Conservation (phyloP, 1,139 yeast species). For the Scheffersomyces insectosa region DNA sequence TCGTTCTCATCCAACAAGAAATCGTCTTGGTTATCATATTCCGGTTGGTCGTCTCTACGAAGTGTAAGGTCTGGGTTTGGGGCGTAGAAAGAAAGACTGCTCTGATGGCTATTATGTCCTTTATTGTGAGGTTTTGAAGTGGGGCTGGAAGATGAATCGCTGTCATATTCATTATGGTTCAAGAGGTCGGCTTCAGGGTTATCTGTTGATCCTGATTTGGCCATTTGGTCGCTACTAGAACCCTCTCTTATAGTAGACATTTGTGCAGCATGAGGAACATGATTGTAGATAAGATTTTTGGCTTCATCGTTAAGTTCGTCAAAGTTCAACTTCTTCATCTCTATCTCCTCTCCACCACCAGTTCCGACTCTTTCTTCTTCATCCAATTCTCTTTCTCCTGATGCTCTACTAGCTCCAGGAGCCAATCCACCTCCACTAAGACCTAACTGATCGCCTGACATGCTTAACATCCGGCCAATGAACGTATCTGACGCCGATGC, state of each 20-base stretch:
- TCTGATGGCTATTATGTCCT: background rate
- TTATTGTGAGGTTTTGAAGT: conserved; percentile 3
- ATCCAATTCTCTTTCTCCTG: conserved; percentile 22
- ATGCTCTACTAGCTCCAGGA: conserved; percentile 38
- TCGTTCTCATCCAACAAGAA: conserved; percentile 41
- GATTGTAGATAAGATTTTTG: conserved; percentile 37
- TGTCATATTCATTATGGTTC: conserved; percentile 6
- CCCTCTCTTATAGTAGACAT: conserved; percentile 1
- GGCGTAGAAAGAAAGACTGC: conserved; percentile 27
- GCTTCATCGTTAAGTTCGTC: conserved; percentile 44
- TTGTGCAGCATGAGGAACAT: conserved; percentile 27
- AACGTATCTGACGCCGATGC: conserved; percentile 38
- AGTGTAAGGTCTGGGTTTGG: conserved; percentile 49
- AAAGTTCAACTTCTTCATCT: conserved; percentile 36
- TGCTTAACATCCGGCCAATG: conserved; percentile 36
- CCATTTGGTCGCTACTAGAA: conserved; percentile 1
- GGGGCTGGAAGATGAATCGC: conserved; percentile 5
- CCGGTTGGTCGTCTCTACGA: conserved; percentile 30
- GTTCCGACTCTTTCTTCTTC: conserved; percentile 25
- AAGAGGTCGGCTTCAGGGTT: conserved; percentile 9
- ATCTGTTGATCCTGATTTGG: conserved; percentile 3
- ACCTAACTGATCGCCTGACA: conserved; percentile 23
- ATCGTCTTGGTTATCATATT: conserved; percentile 35
- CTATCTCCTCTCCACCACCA: conserved; percentile 25
- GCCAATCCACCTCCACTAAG: conserved; percentile 45